phyloP scores from a whole-genome alignment of 495 filamentous ascomycete genomes.

The Podospora tetraspora region DNA sequence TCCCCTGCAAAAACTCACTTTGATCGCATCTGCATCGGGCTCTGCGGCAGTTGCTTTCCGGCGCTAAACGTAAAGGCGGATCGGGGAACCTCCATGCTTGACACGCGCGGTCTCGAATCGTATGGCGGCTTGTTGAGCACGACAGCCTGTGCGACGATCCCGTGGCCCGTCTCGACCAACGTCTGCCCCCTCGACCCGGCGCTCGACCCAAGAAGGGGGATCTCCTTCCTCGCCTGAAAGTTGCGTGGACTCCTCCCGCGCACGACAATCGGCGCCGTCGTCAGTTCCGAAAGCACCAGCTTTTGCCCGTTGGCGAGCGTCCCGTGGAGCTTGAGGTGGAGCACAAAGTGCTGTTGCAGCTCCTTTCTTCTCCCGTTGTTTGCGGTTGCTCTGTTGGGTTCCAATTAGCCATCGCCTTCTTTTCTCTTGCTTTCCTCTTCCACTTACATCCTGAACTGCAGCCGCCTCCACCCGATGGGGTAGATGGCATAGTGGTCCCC shows the following conservation, averaged over 20 bases:
- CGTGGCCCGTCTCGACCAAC: constrained; percentile 41
- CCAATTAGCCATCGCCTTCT: background rate
- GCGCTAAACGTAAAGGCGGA: constrained; percentile 51
- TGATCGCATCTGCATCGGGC: constrained; percentile 49
- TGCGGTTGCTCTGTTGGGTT: constrained; percentile 44
- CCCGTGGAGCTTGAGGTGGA: constrained; percentile 67
- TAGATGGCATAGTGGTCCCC: constrained; percentile 73
- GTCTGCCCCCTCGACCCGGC: constrained; percentile 59
- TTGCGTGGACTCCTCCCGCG: constrained; percentile 74
- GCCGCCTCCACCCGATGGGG: constrained; percentile 80
- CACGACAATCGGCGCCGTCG: constrained; percentile 71
- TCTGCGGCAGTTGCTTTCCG: constrained; percentile 44
- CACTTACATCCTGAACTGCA: constrained; percentile 76
- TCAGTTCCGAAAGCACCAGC: constrained; percentile 62
- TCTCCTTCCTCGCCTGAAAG: constrained; percentile 72
- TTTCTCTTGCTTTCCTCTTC: background rate
- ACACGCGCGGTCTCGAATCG: constrained; percentile 39
- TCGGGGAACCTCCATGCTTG: constrained; percentile 46
- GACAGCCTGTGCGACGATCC: constrained; percentile 44
- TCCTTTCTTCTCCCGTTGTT: constrained; percentile 75
- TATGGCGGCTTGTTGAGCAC: constrained; percentile 45
- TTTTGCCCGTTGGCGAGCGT: constrained; percentile 65
- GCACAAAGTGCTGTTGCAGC: constrained; percentile 75
- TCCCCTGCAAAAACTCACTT: constrained; percentile 36
- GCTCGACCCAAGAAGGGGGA: constrained; percentile 65